These are phyloP conservation scores for Pholiota microspora DNA, from an alignment of 768 basidiomycete species.

Conservation along the genomic window DNA sequence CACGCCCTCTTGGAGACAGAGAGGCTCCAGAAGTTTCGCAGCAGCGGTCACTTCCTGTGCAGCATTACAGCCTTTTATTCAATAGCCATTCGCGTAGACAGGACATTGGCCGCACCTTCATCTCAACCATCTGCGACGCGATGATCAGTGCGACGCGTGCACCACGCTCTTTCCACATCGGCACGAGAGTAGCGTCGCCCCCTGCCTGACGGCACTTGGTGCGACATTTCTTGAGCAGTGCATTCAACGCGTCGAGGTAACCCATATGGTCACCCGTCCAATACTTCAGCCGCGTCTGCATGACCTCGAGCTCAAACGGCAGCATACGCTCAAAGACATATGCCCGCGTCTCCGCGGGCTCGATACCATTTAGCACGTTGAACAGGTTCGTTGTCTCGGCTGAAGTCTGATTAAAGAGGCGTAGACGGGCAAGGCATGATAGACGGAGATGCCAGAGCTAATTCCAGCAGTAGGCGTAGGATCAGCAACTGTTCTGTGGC, in stretches of 20 bases:
- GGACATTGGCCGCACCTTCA: conserved; percentile 53
- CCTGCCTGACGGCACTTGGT: conserved; percentile 40
- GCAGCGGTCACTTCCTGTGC: conserved; percentile 72
- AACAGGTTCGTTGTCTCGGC: conserved; percentile 84
- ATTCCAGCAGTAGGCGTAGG: background rate
- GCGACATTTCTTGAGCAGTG: conserved; percentile 62
- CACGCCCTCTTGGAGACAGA: conserved; percentile 44
- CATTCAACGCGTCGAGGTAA: conserved; percentile 71
- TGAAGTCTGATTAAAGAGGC: conserved; percentile 84
- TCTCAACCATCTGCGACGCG: conserved; percentile 80
- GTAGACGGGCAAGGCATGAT: conserved; percentile 72
- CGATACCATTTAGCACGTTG: conserved; percentile 59
- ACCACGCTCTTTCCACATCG: conserved; percentile 85
- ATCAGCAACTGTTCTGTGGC: background rate
- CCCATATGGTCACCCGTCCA: conserved; percentile 82
- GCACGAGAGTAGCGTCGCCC: conserved; percentile 34
- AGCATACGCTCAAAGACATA: conserved; percentile 62
- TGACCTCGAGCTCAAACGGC: conserved; percentile 64
- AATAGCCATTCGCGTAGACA: background rate
- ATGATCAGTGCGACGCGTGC: conserved; percentile 75
- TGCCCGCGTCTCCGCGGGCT: conserved; percentile 47
- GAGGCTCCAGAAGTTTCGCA: conserved; percentile 61
- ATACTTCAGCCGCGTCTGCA: conserved; percentile 72
- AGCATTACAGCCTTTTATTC: background rate
- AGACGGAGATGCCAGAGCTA: conserved; percentile 87